Conservation (phyloP, 2,329 filamentous ascomycete species). For the Aureobasidium sp. region DNA sequence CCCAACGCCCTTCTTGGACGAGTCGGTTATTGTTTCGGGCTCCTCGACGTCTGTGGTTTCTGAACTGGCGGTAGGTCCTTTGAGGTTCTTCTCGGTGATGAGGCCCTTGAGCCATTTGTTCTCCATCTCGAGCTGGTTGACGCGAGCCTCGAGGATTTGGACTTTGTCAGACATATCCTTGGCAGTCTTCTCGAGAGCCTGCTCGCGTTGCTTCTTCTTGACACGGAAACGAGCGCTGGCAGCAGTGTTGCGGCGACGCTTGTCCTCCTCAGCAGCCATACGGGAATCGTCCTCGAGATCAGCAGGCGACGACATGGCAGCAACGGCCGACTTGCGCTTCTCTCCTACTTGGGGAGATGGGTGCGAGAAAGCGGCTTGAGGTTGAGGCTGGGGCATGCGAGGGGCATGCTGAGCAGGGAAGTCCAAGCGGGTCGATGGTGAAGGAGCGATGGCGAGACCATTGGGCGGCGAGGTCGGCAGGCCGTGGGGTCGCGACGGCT, state of each 20-base stretch:
- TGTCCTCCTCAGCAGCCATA: slow-evolving; percentile 43
- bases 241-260: slow-evolving; percentile 45
- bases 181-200: slow-evolving; percentile 41
- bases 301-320: slow-evolving; percentile 22
- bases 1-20: slow-evolving; percentile 9
- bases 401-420: slow-evolving; percentile 17
- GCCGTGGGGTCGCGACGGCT: slow-evolving; percentile 16
- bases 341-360: slow-evolving; percentile 25
- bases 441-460: slow-evolving; percentile 16
- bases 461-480: slow-evolving; percentile 21
- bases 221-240: slow-evolving; percentile 45
- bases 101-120: slow-evolving; percentile 45
- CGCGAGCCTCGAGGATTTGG: slow-evolving; percentile 34
- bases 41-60: neutral
- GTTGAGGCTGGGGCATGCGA: slow-evolving; percentile 11
- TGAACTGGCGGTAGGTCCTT: slow-evolving; percentile 13
- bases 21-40: neutral
- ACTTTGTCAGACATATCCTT: slow-evolving; percentile 44
- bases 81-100: slow-evolving; percentile 40
- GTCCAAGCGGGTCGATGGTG: neutral
- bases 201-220: slow-evolving; percentile 48
- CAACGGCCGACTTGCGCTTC: slow-evolving; percentile 38
- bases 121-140: slow-evolving; percentile 43
- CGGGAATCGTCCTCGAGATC: slow-evolving; percentile 39
- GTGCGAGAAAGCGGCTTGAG: slow-evolving; percentile 4